phyloP scores from a whole-genome alignment of 2,329 filamentous ascomycete species.

The Aspergillus fumigatiaffinis region DNA sequence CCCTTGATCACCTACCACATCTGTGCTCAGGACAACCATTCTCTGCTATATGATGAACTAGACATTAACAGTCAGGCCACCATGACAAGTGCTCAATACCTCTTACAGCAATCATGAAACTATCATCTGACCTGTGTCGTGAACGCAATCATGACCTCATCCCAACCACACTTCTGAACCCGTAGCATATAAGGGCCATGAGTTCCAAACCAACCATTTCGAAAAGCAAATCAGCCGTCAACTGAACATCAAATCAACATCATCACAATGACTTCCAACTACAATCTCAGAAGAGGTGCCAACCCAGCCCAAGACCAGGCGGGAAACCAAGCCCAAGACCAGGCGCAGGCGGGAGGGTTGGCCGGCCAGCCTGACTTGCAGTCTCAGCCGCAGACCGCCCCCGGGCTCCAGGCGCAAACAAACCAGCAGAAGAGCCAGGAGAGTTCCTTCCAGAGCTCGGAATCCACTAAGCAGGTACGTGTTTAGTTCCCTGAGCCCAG shows the following conservation, averaged over 20 bases:
- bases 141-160: conserved; percentile 9
- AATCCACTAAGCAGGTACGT: not conserved
- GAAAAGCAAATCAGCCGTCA: not conserved
- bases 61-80: not conserved
- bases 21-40: not conserved
- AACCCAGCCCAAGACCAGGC: conserved; percentile 46
- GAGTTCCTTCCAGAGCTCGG: not conserved
- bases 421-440: not conserved
- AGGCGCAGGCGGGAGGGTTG: conserved; percentile 44
- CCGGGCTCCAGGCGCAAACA: not conserved
- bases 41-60: not conserved
- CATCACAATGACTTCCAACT: conserved; percentile 16
- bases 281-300: conserved; percentile 40
- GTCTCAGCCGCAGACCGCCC: not conserved
- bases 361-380: conserved; percentile 22
- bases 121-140: not conserved
- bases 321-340: conserved; percentile 42
- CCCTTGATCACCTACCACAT: not conserved
- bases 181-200: not conserved
- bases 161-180: not conserved
- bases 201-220: not conserved
- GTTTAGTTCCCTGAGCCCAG: too few relatives aligned
- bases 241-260: not conserved
- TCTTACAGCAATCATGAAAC: too few relatives aligned
- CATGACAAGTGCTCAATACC: not conserved